Conservation (phyloP, 805 yeast genomes). For the Kockiozyma suomiensis region DNA sequence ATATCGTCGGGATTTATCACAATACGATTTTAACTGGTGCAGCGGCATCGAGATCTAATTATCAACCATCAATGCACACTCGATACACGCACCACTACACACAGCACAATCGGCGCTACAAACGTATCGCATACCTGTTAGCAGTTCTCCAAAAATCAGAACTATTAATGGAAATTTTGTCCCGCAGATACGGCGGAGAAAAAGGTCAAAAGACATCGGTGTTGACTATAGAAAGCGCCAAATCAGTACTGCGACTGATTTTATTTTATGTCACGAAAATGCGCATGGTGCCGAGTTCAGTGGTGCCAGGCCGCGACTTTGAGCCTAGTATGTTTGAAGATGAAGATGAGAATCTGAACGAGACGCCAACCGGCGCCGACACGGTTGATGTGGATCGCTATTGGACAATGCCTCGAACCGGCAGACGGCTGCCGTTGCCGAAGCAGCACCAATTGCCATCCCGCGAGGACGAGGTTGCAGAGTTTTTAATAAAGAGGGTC, state of each 20-base stretch:
- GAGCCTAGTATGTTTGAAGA: conserved; percentile 41
- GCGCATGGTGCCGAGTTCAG: conserved; percentile 41
- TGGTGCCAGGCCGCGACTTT: conserved; percentile 43
- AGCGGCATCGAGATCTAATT: conserved; percentile 18
- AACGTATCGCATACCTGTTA: conserved; percentile 39
- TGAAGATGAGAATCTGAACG: conserved; percentile 5
- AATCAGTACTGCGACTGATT: conserved; percentile 40
- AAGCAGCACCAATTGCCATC: background rate
- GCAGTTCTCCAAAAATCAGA: conserved; percentile 42
- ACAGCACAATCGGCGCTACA: conserved; percentile 36
- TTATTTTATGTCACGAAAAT: conserved; percentile 37
- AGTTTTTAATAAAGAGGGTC: conserved; percentile 37
- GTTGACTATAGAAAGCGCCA: conserved; percentile 31
- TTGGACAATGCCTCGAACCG: conserved; percentile 37
- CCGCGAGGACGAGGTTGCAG: conserved; percentile 32
- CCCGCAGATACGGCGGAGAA: conserved; percentile 37
- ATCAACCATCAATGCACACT: conserved; percentile 37
- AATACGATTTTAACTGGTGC: conserved; percentile 44
- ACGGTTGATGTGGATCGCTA: background rate
- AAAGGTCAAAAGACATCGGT: conserved; percentile 40
- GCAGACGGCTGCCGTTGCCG: conserved; percentile 26
- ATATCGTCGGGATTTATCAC: conserved; percentile 45
- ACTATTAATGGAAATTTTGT: conserved; percentile 45
- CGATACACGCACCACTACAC: conserved; percentile 39
- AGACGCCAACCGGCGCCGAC: background rate